Conservation (phyloP, 371 early-diverging fungal genomes). For the Mortierella sp. region DNA sequence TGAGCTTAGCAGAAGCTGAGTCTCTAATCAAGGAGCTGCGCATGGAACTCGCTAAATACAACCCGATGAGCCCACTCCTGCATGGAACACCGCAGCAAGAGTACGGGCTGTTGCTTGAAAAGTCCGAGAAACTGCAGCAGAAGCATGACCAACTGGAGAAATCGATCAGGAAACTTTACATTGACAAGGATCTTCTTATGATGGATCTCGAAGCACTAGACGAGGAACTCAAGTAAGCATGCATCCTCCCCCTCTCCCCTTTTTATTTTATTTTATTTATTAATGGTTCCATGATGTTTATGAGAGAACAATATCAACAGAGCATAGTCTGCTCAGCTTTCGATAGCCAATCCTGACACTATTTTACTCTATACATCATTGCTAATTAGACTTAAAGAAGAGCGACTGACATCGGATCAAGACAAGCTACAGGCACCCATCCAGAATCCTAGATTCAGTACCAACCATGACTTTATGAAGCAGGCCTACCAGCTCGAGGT, state of each 20-base stretch:
- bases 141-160: slow-evolving; percentile 41
- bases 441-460: slow-evolving; percentile 41
- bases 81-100: slow-evolving; percentile 40
- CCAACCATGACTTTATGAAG: slow-evolving; percentile 51
- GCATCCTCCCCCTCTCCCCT: no score
- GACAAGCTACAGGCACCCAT: slow-evolving; percentile 20
- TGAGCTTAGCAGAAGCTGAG: slow-evolving; percentile 18
- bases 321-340: no score
- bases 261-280: not conserved
- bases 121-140: slow-evolving; percentile 31
- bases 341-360: no score
- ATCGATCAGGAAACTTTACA: slow-evolving; percentile 34
- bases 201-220: slow-evolving; percentile 49
- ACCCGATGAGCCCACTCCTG: slow-evolving; percentile 38
- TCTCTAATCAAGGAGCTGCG: slow-evolving; percentile 32
- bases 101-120: slow-evolving; percentile 24
- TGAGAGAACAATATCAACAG: no score
- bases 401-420: slow-evolving; percentile 10
- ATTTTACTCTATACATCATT: not conserved
- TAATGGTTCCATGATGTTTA: no score
- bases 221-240: slow-evolving; percentile 39
- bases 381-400: slow-evolving; percentile 24
- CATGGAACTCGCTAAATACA: slow-evolving; percentile 34
- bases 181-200: slow-evolving; percentile 46
- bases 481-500: slow-evolving; percentile 46